A percentile compares a stretch with the other conserved stretches of the same genome.
These are phyloP conservation scores for Picea mariana DNA, from an alignment of 83 land plant genomes.

Conservation along the genomic window DNA sequence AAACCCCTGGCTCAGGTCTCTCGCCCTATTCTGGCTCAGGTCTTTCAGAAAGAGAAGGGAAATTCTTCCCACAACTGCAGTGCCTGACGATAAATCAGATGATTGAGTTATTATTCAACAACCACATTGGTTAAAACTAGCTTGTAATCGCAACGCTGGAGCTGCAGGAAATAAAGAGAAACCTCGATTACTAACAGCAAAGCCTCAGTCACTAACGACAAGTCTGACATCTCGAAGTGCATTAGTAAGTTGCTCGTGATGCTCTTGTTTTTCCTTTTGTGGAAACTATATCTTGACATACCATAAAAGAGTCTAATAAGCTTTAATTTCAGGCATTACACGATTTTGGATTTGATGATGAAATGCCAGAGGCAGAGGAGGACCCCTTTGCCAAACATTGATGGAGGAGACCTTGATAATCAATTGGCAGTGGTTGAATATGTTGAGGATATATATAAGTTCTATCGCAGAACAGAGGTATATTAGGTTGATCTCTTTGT, in stretches of 20 bases:
- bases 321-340: slow-evolving; percentile 2
- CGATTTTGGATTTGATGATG: slow-evolving; percentile 1
- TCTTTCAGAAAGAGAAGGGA: neutral
- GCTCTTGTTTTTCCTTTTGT: too few species aligned
- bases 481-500: too few species aligned
- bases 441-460: slow-evolving; percentile 41
- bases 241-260: neutral
- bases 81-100: neutral
- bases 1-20: neutral
- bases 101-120: neutral
- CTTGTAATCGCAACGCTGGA: too few species aligned
- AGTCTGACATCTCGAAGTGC: slow-evolving; percentile 12
- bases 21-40: too few species aligned
- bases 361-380: slow-evolving; percentile 19
- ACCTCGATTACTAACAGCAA: too few species aligned
- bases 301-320: neutral
- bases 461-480: slow-evolving; percentile 57
- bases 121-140: neutral
- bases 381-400: slow-evolving; percentile 43
- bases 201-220: slow-evolving; percentile 1
- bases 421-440: too few species aligned
- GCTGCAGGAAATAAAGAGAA: too few species aligned
- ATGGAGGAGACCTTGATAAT: too few species aligned
- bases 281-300: too few species aligned
- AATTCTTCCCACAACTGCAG: neutral